Percentiles rank a stretch among this genome's conserved stretches.
These are phyloP conservation scores for Diplocarpon rosae DNA, from an alignment of 2,329 filamentous ascomycete genomes.

Conservation along the genomic window DNA sequence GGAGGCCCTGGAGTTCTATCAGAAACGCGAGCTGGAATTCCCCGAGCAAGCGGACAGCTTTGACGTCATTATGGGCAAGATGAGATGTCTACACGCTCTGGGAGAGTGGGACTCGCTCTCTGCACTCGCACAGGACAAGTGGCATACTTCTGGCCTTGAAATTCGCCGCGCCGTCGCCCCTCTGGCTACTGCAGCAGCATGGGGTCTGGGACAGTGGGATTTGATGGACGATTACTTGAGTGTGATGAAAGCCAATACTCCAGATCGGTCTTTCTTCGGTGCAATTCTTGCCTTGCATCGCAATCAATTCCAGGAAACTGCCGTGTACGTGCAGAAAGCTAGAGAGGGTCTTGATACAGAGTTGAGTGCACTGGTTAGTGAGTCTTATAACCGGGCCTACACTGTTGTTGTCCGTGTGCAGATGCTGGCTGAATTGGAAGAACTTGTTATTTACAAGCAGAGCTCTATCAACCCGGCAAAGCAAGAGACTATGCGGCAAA, in stretches of 20 bases:
- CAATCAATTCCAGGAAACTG: constrained; percentile 87
- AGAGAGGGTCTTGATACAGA: constrained; percentile 92
- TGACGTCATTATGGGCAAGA: constrained; percentile 98
- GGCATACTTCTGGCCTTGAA: constrained; percentile 79
- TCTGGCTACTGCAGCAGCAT: constrained; percentile 87
- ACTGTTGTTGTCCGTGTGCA: constrained; percentile 96
- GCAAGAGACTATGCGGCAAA: constrained; percentile 80
- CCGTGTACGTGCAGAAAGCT: constrained; percentile 81
- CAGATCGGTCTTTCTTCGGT: constrained; percentile 94
- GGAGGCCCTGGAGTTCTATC: constrained; percentile 85
- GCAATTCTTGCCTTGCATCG: constrained; percentile 91
- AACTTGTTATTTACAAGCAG: constrained; percentile 97
- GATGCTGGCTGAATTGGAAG: constrained; percentile 96
- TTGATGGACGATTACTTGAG: constrained; percentile 95
- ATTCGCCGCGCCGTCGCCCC: constrained; percentile 86
- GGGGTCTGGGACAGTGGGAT: constrained; percentile 95
- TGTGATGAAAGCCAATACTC: constrained; percentile 88
- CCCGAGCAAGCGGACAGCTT: constrained; percentile 75
- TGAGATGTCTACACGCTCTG: constrained; percentile 93
- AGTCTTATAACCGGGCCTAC: constrained; percentile 96
- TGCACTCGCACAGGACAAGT: constrained; percentile 80
- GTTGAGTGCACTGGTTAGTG: constrained; percentile 88
- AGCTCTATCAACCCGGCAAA: constrained; percentile 68
- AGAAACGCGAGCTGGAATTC: constrained; percentile 68
- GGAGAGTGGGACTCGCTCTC: constrained; percentile 96